Percentiles rank a stretch among this genome's conserved stretches.
phyloP scores from a whole-genome alignment of 2,329 filamentous ascomycete species.

The Trichoderma sp. region DNA sequence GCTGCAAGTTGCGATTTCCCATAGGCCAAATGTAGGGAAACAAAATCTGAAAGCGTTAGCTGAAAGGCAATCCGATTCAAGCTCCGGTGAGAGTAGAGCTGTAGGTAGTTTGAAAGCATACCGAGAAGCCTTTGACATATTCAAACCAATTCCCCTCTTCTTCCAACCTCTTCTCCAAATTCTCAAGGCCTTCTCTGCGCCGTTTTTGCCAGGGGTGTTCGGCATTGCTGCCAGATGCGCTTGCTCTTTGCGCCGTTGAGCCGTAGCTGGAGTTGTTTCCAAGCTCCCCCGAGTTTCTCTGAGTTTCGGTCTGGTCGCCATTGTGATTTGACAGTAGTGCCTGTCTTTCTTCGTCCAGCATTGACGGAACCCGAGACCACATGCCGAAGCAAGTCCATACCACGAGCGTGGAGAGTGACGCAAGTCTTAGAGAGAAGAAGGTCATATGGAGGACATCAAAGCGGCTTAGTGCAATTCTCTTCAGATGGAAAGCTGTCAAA shows the following conservation, averaged over 20 bases:
- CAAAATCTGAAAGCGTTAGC: conserved; percentile 58
- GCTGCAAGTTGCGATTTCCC: conserved; percentile 66
- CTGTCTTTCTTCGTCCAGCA: conserved; percentile 61
- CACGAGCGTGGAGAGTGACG: conserved; percentile 40
- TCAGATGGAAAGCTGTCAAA: conserved; percentile 30
- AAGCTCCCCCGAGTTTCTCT: conserved; percentile 29
- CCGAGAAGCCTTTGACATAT: conserved; percentile 74
- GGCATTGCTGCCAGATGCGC: conserved; percentile 43
- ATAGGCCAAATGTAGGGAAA: conserved; percentile 80
- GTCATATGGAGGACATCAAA: conserved; percentile 36
- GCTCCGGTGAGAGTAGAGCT: neutral
- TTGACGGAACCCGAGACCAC: conserved; percentile 36
- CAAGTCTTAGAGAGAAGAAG: conserved; percentile 31
- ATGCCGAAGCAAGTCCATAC: conserved; percentile 32
- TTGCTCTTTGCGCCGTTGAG: conserved; percentile 46
- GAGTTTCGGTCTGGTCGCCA: conserved; percentile 2
- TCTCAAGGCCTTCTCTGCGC: conserved; percentile 58
- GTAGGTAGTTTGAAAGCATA: conserved; percentile 36
- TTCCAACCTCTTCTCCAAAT: conserved; percentile 69
- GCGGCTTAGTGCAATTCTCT: conserved; percentile 16
- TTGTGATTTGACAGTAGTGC: conserved; percentile 53
- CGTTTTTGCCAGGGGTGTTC: conserved; percentile 61
- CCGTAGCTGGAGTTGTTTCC: conserved; percentile 46
- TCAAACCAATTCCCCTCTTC: conserved; percentile 76
- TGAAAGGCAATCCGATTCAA: neutral